These are phyloP conservation scores for Otatea glauca DNA, from an alignment of 176 grass and related monocot species.

Conservation along the genomic window DNA sequence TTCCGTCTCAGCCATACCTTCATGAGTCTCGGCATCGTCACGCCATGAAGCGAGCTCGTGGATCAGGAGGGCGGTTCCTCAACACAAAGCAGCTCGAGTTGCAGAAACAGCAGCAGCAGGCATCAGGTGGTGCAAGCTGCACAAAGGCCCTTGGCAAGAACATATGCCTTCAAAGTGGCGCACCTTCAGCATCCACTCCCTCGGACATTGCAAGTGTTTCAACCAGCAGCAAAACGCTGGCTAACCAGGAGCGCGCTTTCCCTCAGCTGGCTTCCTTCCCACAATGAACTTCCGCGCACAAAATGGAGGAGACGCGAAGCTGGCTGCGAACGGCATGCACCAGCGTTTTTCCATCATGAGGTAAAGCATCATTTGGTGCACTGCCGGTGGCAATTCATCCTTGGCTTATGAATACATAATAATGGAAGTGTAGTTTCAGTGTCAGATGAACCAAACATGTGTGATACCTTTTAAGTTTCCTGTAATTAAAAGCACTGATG, in stretches of 20 bases:
- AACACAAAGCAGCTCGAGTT: constrained; percentile 77
- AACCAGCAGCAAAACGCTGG: constrained; percentile 28
- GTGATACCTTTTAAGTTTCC: not conserved
- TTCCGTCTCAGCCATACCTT: constrained; percentile 83
- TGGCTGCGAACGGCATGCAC: constrained; percentile 37
- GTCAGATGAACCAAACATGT: constrained; percentile 39
- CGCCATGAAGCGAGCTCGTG: constrained; percentile 91
- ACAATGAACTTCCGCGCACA: constrained; percentile 2
- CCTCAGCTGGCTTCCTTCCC: constrained; percentile 46
- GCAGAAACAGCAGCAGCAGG: constrained; percentile 45
- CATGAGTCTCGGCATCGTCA: constrained; percentile 95
- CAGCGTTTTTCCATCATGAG: constrained; percentile 47
- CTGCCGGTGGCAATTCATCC: constrained; percentile 92
- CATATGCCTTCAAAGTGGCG: constrained; percentile 27
- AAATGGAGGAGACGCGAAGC: constrained; percentile 43
- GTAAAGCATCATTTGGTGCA: constrained; percentile 45
- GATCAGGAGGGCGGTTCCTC: constrained; percentile 91
- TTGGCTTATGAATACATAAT: constrained; percentile 79
- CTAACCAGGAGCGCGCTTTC: constrained; percentile 56
- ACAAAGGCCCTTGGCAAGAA: constrained; percentile 40
- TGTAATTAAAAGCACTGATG: constrained; percentile 31
- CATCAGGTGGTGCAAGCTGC: constrained; percentile 35
- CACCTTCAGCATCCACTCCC: constrained; percentile 40
- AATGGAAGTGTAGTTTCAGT: constrained; percentile 40
- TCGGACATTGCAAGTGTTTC: constrained; percentile 43